Percentiles rank a stretch among this genome's conserved stretches.
phyloP scores from a whole-genome alignment of 169 alveolate species.

The Babesia gibsoni region DNA sequence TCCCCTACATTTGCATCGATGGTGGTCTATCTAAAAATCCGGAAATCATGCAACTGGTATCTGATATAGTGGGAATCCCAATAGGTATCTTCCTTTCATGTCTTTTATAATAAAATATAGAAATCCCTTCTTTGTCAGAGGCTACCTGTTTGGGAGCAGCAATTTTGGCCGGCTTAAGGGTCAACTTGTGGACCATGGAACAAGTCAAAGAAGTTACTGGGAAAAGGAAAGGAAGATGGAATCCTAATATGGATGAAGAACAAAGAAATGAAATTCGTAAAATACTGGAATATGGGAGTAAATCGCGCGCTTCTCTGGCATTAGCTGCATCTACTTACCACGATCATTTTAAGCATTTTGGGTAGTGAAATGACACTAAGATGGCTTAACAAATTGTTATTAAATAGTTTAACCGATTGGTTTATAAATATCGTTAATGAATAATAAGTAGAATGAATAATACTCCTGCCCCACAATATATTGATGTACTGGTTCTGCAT shows the following conservation, averaged over 20 bases:
- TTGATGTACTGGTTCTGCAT: too few relatives aligned
- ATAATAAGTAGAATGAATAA: too few relatives aligned
- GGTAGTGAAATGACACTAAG: too few relatives aligned
- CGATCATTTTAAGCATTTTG: too few relatives aligned
- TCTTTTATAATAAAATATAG: background rate
- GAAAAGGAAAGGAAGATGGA: constrained; percentile 45
- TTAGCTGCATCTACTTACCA: too few relatives aligned
- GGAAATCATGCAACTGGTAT: constrained; percentile 77
- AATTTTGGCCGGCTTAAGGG: constrained; percentile 83
- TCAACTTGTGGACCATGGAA: constrained; percentile 73
- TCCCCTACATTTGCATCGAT: constrained; percentile 83
- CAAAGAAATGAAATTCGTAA: constrained; percentile 46
- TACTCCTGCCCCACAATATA: too few relatives aligned
- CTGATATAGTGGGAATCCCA: constrained; percentile 76
- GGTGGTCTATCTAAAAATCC: constrained; percentile 88
- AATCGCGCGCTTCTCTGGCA: constrained; percentile 64
- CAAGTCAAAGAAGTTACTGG: constrained; percentile 59
- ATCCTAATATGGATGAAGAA: constrained; percentile 52
- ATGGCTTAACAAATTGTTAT: too few relatives aligned
- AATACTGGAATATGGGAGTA: constrained; percentile 75
- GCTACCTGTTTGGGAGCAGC: constrained; percentile 89
- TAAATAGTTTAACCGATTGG: too few relatives aligned
- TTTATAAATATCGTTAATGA: too few relatives aligned
- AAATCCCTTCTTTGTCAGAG: constrained; percentile 65
- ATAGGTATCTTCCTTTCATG: constrained; percentile 52